Base-by-base conservation (phyloP, 1,284 basidiomycete species). In the Rhodotorula sp. region DNA sequence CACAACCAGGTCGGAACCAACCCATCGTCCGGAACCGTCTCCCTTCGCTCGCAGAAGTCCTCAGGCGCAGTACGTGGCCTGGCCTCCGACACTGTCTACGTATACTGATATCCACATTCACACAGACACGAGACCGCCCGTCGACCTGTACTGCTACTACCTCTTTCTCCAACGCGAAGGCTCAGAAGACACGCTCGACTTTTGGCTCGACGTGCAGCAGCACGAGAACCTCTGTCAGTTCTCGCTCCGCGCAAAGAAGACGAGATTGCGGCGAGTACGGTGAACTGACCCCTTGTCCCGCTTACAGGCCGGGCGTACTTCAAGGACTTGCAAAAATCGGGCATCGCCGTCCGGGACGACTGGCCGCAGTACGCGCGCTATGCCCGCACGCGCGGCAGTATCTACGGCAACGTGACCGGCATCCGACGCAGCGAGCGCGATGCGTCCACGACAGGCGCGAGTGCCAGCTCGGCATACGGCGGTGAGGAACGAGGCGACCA, bases 151-250 rank as follows among this genome's bases (percentile, higher is more conserved):
- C 85, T 97, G 96, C 89, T 97, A 97, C 85, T 98, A 98, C 64
- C 83, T 85, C 73, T 97, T 95, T 81, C 85, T 97, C 56, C 93
- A 98, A 81, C 88, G 94, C 54, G 94, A 97, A 83, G 90, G 91
- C 48, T 89, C 92, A 67, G 95, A 97, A 81, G 95, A 98, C 81
- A 91, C 95, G 57, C 85, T 99, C 63, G 96, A 98, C 82, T 99
- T 99, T 79, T 99, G 95, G 95, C 88, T 99, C 48, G 96, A 99
- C 80, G 96, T 98, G 3, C 93, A 97, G 79, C 96, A 98, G 83
- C 96, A 99, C 81, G 97, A 98, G 84, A 97, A 97, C 81, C 87
- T 99, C 58, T 99, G 75, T 76, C 12, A 34, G 70, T 43, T 8
- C 16, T 20, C 34, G 4, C 48, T n/a, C 59, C n/a, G n/a, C n/a